phyloP scores from a whole-genome alignment of 306 rosid species.

The Astragalus membranaceus region DNA sequence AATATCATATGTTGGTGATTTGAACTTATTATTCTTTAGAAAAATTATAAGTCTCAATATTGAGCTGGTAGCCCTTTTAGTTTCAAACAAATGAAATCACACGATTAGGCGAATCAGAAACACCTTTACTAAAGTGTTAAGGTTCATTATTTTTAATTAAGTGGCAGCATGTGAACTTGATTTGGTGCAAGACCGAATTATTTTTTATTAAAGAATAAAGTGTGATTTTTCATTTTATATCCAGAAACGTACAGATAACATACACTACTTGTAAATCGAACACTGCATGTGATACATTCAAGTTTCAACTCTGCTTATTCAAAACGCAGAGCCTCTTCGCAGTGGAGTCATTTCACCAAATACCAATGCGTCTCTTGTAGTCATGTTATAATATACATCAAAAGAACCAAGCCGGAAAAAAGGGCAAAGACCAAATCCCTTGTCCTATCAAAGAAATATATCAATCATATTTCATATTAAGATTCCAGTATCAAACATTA shows the following conservation, averaged over 20 bases:
- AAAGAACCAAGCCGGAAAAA: not conserved
- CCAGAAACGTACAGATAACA: not conserved
- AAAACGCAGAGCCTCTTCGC: not conserved
- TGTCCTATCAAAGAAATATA: not conserved
- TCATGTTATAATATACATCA: not conserved
- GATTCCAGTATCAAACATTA: not conserved
- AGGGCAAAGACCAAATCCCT: not conserved
- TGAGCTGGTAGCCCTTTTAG: conserved; percentile 4
- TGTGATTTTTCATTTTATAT: not conserved
- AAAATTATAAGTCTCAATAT: too few species aligned
- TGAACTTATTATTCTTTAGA: too few species aligned
- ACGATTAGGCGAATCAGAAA: not conserved
- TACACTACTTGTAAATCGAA: not conserved
- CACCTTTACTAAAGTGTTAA: conserved; percentile 9
- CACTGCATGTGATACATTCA: conserved; percentile 2
- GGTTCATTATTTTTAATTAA: not conserved
- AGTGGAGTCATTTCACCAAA: not conserved
- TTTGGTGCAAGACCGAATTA: not conserved
- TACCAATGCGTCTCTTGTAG: not conserved
- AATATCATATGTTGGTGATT: too few species aligned
- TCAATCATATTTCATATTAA: not conserved
- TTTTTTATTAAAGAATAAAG: conserved; percentile 8
- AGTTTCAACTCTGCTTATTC: not conserved
- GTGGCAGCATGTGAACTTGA: not conserved
- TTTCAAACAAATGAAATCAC: not conserved